A percentile compares a stretch with the other conserved stretches of the same genome.
Conservation (phyloP, 768 basidiomycete genomes). For the Termitomyces titanicus region DNA sequence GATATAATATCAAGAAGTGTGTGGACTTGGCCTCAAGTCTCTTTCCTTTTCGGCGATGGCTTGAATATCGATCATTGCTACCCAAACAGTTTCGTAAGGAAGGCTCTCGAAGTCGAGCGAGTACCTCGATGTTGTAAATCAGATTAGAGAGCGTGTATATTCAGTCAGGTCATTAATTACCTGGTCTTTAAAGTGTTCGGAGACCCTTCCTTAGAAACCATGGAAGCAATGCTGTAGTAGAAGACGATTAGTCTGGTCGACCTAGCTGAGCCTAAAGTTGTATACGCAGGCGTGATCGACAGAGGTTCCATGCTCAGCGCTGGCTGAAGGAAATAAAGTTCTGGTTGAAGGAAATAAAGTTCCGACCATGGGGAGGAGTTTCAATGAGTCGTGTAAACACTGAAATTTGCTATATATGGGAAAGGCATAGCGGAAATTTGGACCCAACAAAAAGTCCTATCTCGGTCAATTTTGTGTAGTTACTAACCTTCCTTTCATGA, state of each 20-base stretch:
- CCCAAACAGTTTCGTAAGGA: slow-evolving; percentile 31
- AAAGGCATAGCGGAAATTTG: too few species aligned
- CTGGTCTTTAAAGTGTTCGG: background rate
- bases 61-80: slow-evolving; percentile 33
- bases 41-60: slow-evolving; percentile 21
- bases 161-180: background rate
- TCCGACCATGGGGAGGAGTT: too few species aligned
- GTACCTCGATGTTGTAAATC: slow-evolving; percentile 7
- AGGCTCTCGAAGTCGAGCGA: slow-evolving; percentile 22
- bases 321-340: background rate
- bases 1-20: slow-evolving; percentile 28
- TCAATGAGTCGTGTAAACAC: too few species aligned
- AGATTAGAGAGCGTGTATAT: background rate
- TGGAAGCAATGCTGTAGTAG: too few species aligned
- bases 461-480: too few species aligned
- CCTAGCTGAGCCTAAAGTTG: background rate
- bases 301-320: too few species aligned
- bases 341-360: background rate
- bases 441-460: too few species aligned
- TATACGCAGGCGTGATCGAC: too few species aligned
- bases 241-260: background rate
- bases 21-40: slow-evolving; percentile 27
- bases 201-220: background rate
- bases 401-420: too few species aligned
- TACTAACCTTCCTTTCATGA: too few species aligned